Evolutionary conservation across 208 protist genomes (phyloP).

Genomic region (Leishmania lainsoni): DNA sequence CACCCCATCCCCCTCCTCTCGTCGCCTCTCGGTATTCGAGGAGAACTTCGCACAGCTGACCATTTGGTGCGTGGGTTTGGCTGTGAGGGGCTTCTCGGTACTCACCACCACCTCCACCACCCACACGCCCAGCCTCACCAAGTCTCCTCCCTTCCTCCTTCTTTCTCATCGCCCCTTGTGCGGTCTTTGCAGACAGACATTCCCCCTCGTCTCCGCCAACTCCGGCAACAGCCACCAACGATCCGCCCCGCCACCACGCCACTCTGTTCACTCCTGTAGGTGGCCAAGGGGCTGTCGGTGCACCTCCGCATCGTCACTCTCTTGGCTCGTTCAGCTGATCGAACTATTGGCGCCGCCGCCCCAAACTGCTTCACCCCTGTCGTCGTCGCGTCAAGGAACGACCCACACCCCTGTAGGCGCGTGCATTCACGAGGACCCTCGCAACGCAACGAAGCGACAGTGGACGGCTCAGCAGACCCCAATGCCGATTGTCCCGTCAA

Average conservation of each 20-base stretch:
- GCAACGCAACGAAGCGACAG: not conserved
- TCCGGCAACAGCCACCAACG: not conserved
- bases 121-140: not conserved
- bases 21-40: not conserved
- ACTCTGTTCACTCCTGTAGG: too few species aligned
- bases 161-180: not conserved
- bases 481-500: constrained; percentile 5
- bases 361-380: not conserved
- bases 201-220: not conserved
- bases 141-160: not conserved
- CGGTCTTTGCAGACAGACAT: not conserved
- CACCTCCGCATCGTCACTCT: not conserved
- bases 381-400: not conserved
- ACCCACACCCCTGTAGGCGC: not conserved
- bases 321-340: not conserved
- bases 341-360: too few species aligned
- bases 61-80: not conserved
- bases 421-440: not conserved
- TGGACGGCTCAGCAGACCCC: not conserved
- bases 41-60: not conserved
- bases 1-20: not conserved
- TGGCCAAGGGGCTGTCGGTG: too few species aligned
- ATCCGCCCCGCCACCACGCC: not conserved
- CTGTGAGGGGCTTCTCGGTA: not conserved
- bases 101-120: not conserved